Evolutionary conservation across 352 stramenopile genomes (phyloP).

Genomic region (Phytophthora lateralis): DNA sequence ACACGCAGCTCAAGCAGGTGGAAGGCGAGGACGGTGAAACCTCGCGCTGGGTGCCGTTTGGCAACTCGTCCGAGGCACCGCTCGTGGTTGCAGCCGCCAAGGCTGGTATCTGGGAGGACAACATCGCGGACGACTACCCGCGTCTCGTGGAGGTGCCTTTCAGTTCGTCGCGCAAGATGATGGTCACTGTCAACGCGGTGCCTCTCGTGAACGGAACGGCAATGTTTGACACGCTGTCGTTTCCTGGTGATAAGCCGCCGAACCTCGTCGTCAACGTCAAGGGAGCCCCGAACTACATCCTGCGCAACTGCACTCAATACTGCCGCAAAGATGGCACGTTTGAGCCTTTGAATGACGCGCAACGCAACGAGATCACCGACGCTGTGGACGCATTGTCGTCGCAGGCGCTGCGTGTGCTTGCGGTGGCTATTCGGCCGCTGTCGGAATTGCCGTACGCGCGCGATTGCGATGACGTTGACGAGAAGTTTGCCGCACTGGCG

Average conservation of each 20-base stretch:
- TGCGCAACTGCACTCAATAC: constrained; percentile 68
- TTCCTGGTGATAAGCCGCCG: constrained; percentile 43
- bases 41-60: constrained; percentile 53
- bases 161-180: constrained; percentile 94
- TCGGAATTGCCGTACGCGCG: constrained; percentile 46
- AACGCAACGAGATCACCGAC: constrained; percentile 58
- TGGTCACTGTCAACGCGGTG: constrained; percentile 84
- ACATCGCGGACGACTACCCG: constrained; percentile 57
- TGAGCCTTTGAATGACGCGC: constrained; percentile 38
- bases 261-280: constrained; percentile 67
- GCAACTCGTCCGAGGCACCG: constrained; percentile 78
- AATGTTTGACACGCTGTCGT: constrained; percentile 47
- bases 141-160: constrained; percentile 93
- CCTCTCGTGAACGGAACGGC: constrained; percentile 29
- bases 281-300: constrained; percentile 73
- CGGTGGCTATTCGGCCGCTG: constrained; percentile 86
- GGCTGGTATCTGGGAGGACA: constrained; percentile 65
- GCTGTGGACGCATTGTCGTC: constrained; percentile 73
- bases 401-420: constrained; percentile 87
- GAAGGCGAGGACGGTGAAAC: constrained; percentile 48
- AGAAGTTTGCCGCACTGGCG: constrained; percentile 67
- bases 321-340: constrained; percentile 59
- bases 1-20: constrained; percentile 72
- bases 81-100: constrained; percentile 78
- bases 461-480: constrained; percentile 63